Evolutionary conservation across 495 filamentous ascomycete species (phyloP).

Genomic region (Xylona heveae): DNA sequence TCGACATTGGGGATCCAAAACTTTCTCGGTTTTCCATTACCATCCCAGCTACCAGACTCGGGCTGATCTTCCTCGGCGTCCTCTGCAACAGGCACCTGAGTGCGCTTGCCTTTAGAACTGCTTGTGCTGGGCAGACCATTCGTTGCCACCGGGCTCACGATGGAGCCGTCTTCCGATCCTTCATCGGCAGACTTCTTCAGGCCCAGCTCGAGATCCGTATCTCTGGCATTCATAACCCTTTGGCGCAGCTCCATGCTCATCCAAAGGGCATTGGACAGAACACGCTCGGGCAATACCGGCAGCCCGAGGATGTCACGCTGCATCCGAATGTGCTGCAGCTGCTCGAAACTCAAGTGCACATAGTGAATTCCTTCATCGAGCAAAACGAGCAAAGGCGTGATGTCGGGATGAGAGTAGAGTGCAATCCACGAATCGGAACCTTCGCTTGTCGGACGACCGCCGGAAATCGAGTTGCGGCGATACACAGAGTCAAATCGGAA

Average conservation of each 20-base stretch:
- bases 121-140: too few species aligned
- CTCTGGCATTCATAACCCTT: conserved; percentile 29
- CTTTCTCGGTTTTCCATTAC: conserved; percentile 26
- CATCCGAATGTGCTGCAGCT: conserved; percentile 29
- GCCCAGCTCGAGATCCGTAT: conserved; percentile 24
- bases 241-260: conserved; percentile 31
- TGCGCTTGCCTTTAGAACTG: conserved; percentile 22
- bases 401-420: conserved; percentile 26
- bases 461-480: conserved; percentile 16
- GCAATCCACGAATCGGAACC: conserved; percentile 20
- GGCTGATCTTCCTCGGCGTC: conserved; percentile 9
- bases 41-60: conserved; percentile 27
- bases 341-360: conserved; percentile 36
- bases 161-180: too few species aligned
- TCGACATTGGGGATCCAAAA: conserved; percentile 36
- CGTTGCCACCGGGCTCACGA: too few species aligned
- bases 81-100: too few species aligned
- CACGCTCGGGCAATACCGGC: conserved; percentile 28
- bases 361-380: conserved; percentile 39
- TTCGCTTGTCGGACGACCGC: conserved; percentile 16
- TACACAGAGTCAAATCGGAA: conserved; percentile 26
- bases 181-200: conserved; percentile 16
- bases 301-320: conserved; percentile 30
- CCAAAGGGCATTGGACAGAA: conserved; percentile 33
- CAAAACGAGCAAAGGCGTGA: conserved; percentile 32